Evolutionary conservation across 306 rosid species (phyloP).

Genomic region (Arachis stenosperma): DNA sequence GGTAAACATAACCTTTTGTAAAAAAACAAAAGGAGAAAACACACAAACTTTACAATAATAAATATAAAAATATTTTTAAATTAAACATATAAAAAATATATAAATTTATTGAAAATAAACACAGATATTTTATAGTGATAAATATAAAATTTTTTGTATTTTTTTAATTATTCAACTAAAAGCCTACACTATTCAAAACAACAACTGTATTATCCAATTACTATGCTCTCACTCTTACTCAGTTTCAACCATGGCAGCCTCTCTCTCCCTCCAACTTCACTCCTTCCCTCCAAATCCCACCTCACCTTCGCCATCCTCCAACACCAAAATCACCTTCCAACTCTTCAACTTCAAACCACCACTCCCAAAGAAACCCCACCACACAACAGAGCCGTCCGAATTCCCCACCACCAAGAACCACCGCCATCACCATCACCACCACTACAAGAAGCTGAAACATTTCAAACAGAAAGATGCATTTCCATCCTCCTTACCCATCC

Average conservation of each 20-base stretch:
- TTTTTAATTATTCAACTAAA: no score
- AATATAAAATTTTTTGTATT: no score
- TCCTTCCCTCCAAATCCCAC: conserved; percentile 48
- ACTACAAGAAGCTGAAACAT: background rate
- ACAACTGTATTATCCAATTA: no score
- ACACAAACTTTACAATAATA: no score
- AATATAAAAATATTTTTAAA: no score
- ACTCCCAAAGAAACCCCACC: conserved; percentile 11
- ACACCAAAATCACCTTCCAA: background rate
- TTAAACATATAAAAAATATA: no score
- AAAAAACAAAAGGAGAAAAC: no score
- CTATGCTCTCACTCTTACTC: background rate
- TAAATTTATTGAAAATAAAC: no score
- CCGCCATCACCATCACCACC: background rate
- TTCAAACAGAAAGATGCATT: conserved; percentile 61
- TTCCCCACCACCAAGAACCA: conserved; percentile 1
- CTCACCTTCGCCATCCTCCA: conserved; percentile 21
- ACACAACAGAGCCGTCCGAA: background rate
- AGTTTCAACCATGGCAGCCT: conserved; percentile 44
- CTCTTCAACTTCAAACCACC: conserved; percentile 1
- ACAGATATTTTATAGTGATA: no score
- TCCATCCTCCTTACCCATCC: conserved; percentile 74
- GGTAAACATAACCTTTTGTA: no score
- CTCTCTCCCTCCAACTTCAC: conserved; percentile 42
- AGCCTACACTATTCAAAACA: no score